A percentile compares a stretch with the other conserved stretches of the same genome.
These are phyloP conservation scores for Tylopilus subfusipes DNA, from an alignment of 768 basidiomycete species.

Conservation along the genomic window DNA sequence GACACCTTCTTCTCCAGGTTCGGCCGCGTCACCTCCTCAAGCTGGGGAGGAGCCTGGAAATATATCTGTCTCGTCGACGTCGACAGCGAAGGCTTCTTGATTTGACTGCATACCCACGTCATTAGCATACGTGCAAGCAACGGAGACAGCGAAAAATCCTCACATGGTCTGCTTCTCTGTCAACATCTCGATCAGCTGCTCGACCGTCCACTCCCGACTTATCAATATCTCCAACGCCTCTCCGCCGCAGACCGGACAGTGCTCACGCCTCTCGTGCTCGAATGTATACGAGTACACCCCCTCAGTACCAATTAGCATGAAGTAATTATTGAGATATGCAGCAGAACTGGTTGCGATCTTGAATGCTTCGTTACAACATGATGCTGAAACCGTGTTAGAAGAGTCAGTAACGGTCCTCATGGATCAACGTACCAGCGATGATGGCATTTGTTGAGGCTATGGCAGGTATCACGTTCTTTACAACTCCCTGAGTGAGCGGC, in stretches of 20 bases:
- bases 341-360: constrained; percentile 97
- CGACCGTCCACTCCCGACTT: constrained; percentile 71
- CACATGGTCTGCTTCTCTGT: constrained; percentile 89
- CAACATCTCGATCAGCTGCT: constrained; percentile 83
- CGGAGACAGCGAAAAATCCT: constrained; percentile 29
- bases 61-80: constrained; percentile 76
- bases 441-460: constrained; percentile 99
- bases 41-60: constrained; percentile 89
- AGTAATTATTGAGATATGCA: constrained; percentile 94
- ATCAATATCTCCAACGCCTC: constrained; percentile 75
- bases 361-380: constrained; percentile 99
- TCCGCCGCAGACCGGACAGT: constrained; percentile 97
- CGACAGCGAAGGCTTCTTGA: constrained; percentile 93
- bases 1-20: constrained; percentile 85
- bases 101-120: constrained; percentile 59
- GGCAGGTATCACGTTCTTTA: constrained; percentile 99
- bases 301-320: constrained; percentile 97
- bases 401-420: background rate
- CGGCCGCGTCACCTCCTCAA: constrained; percentile 84
- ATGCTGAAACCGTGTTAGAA: constrained; percentile 47
- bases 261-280: constrained; percentile 85
- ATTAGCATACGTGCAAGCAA: background rate
- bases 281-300: constrained; percentile 97
- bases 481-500: constrained; percentile 96
- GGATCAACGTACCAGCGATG: constrained; percentile 68